A percentile compares a stretch with the other conserved stretches of the same genome.
phyloP scores from a whole-genome alignment of 306 rosid genomes.

The Cajanus cajan region DNA sequence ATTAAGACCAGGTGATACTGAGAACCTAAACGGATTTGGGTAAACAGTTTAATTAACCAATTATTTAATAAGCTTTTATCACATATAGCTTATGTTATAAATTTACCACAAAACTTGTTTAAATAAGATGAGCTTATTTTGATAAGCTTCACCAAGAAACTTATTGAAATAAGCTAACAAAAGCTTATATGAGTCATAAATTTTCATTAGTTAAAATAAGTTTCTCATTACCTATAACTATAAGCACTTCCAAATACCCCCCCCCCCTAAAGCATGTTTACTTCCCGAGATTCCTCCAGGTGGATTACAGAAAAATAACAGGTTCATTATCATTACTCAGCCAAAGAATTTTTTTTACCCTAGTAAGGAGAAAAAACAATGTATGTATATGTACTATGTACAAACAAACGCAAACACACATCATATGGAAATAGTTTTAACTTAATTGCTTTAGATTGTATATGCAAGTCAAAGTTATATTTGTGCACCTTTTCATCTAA shows the following conservation, averaged over 20 bases:
- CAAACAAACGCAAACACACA: background rate
- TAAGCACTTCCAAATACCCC: background rate
- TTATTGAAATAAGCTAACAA: background rate
- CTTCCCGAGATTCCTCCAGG: background rate
- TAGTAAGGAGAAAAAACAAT: background rate
- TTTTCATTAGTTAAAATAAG: background rate
- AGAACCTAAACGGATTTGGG: constrained; percentile 10
- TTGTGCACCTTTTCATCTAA: constrained; percentile 81
- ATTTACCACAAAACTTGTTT: background rate
- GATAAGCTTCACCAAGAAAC: background rate
- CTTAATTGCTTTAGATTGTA: background rate
- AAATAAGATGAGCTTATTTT: background rate
- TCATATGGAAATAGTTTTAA: constrained; percentile 10
- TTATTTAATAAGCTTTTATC: background rate
- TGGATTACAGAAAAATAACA: background rate
- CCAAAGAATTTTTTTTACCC: background rate
- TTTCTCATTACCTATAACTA: background rate
- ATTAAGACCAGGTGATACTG: background rate
- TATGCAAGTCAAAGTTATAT: constrained; percentile 25
- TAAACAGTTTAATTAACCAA: background rate
- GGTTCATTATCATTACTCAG: background rate
- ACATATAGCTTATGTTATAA: background rate
- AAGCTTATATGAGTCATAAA: background rate
- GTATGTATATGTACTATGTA: background rate
- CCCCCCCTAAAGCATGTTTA: background rate